Base-by-base conservation (phyloP, 2,329 filamentous ascomycete genomes). In the Trichophyton mentagrophytes region DNA sequence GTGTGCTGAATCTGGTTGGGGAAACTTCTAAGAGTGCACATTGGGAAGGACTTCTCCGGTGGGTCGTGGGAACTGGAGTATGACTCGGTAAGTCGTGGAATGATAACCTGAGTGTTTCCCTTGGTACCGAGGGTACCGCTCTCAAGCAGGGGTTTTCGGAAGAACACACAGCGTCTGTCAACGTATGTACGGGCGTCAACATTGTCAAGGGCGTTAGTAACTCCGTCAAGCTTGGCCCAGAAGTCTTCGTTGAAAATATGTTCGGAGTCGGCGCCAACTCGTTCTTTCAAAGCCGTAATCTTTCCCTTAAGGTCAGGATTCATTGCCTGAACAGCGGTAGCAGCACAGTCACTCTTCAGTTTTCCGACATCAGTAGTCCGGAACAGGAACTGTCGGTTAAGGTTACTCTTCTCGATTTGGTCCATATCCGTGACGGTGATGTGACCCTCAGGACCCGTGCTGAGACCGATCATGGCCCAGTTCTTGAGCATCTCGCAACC, bases 401-500 rank as follows among this genome's bases (percentile, higher is more conserved):
- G 80, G 72, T 99, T 99, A 78, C 92, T 97, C 83, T 92, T 96
- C 77, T 99, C 93, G 67, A 99, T 99, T 60, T 91, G 91, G 71
- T 99, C 93, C 85, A 96, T 97, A 72, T 99, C 93, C 13, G 95
- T 97, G 57, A 99, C 88, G 62, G 79, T 89, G 69, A 99, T 95
- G 74, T 88, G 87, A 68, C 93, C 93, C 57, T 90, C 83, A 2
- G 90, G 89, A 3, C 93, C 93, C 53, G 88, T 89, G 51, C 87
- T 92, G 33, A 99, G 80, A 66, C 93, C 93, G 73, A 97, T 95
- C 91, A 99, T 95, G 40, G 95, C 92, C 91, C 93, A 99, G 75
- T 97, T 97, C 83, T 99, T 99, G 67, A 99, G 79, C 88, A 97
- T 99, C 72, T 99, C 93, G 70, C 93, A 99, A 53, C 93, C 93